Base-by-base conservation (phyloP, 106 monocot genomes). In the Apostasia ramifera region DNA sequence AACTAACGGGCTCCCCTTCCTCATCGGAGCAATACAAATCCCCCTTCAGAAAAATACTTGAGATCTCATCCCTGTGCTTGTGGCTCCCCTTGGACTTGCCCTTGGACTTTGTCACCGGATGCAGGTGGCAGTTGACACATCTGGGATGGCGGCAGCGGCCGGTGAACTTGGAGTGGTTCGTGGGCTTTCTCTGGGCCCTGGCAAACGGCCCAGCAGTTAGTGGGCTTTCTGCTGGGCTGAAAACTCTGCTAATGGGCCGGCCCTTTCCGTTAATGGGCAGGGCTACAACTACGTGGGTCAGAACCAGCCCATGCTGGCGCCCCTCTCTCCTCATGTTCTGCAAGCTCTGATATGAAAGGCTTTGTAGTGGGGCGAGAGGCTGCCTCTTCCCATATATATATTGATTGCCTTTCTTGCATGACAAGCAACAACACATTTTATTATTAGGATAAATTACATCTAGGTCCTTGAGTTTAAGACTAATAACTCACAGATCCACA, bases 301-400 rank as follows among this genome's bases (percentile, higher is more conserved):
- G 2, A 4, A 62, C 62, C 1, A 44, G 3, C 4, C 62, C 62
- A 45, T 62, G 62, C n/a, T 62, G 62, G 0, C 62, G 62, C 2
- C 62, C 62, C 44, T 62, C 62, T 62, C 62, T 62, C 8, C 62
- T 62, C 62, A 62, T 62, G 2, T 5, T 59, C 44, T 11, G 13
- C 8, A 6, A 37, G 7, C 40, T 40, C 40, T 59, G 26, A 26
- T 26, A 26, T 26, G 26, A 26, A 26, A 26, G 26, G 26, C 26
- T 26, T 26, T 26, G 26, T 0, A 26, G 26, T 26, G 26, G 26
- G 26, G 26, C 26, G 26, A 26, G 26, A 26, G 26, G 26, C 26
- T 26, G 26, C 26, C 26, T 26, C 26, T 26, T 26, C 26, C 26
- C 26, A 26, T 26, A 26, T 26, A 26, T 26, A 26, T 26, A 26